Percentiles rank a stretch among this genome's conserved stretches.
phyloP scores from a whole-genome alignment of 148 eudicot genomes.

The Drosera capensis region DNA sequence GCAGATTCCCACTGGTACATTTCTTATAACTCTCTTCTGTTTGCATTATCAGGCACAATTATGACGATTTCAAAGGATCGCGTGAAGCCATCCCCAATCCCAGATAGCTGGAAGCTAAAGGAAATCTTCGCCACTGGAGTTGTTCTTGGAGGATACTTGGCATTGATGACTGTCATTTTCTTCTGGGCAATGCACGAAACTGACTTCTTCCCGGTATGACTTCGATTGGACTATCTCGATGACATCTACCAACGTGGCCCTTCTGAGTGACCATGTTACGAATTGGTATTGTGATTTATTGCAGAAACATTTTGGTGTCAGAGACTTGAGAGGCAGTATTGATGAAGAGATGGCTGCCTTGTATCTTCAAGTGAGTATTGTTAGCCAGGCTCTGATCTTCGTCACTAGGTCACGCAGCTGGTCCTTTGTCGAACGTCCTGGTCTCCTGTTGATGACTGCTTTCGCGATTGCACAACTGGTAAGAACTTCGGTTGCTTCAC shows the following conservation, averaged over 20 bases:
- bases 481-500: not conserved
- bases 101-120: constrained; percentile 79
- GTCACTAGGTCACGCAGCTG: not conserved
- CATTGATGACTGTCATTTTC: constrained; percentile 58
- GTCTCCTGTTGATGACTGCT: not conserved
- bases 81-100: constrained; percentile 76
- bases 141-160: constrained; percentile 54
- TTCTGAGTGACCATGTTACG: too few relatives aligned
- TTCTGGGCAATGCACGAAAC: constrained; percentile 49
- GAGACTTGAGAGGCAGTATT: not conserved
- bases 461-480: not conserved
- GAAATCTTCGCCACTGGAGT: constrained; percentile 74
- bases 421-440: not conserved
- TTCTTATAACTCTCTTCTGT: not conserved
- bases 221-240: not conserved
- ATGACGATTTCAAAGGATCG: constrained; percentile 90
- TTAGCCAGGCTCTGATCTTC: constrained; percentile 1
- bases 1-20: not conserved
- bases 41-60: constrained; percentile 41
- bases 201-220: constrained; percentile 41
- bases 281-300: not conserved
- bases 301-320: not conserved
- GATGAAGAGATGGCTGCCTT: constrained; percentile 1
- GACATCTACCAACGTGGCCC: too few relatives aligned
- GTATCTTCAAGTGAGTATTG: constrained; percentile 1